These are phyloP conservation scores for Cryptococcus sp. DNA, from an alignment of 1,284 basidiomycete species.

Conservation along the genomic window DNA sequence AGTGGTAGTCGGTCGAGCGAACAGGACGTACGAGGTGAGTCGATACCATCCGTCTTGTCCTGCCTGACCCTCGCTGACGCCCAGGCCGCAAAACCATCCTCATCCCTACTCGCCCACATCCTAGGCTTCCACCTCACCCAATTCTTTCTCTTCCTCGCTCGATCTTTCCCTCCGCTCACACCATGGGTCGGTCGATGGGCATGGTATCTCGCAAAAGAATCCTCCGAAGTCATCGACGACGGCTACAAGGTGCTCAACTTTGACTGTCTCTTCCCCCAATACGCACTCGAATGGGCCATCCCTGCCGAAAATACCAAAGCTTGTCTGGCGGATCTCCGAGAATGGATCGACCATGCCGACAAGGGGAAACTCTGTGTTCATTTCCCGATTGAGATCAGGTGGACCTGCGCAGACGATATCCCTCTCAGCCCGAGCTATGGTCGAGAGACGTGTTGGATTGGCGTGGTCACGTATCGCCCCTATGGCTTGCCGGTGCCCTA, in stretches of 20 bases:
- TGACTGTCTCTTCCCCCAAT: constrained; percentile 71
- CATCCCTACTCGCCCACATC: constrained; percentile 55
- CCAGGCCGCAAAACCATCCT: constrained; percentile 52
- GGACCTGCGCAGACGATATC: constrained; percentile 81
- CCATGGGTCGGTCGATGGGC: constrained; percentile 43
- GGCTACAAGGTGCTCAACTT: constrained; percentile 75
- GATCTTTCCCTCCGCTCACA: constrained; percentile 40
- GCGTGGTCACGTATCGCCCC: constrained; percentile 92
- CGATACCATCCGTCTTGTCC: constrained; percentile 10
- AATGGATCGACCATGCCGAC: constrained; percentile 65
- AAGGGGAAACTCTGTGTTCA: constrained; percentile 70
- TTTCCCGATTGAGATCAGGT: constrained; percentile 90
- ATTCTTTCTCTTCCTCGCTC: constrained; percentile 62
- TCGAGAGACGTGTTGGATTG: constrained; percentile 82
- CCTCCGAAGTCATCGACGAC: constrained; percentile 56
- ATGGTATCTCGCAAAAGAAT: constrained; percentile 38
- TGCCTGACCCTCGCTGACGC: neutral
- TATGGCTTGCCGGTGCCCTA: constrained; percentile 87
- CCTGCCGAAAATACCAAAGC: constrained; percentile 49
- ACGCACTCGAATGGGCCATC: constrained; percentile 90
- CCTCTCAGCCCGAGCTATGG: constrained; percentile 86
- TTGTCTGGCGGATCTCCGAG: constrained; percentile 67
- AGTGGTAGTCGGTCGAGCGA: constrained; percentile 67
- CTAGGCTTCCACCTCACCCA: constrained; percentile 75
- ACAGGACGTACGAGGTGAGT: constrained; percentile 71